phyloP scores from a whole-genome alignment of 306 rosid species.

The Medicago ruthenica region DNA sequence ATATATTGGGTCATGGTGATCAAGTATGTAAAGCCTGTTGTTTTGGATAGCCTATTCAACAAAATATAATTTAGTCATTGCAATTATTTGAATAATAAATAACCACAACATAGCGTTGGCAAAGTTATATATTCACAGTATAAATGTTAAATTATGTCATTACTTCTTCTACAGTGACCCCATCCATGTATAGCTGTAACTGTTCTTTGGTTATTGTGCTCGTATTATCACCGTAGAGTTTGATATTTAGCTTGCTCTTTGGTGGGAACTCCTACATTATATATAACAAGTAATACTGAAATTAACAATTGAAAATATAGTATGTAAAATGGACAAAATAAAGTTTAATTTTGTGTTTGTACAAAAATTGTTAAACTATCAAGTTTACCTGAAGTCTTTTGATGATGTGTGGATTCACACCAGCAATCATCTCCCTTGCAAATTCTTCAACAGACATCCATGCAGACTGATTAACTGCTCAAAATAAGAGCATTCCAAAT shows the following conservation, averaged over 20 bases:
- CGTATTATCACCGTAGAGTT: conserved; percentile 60
- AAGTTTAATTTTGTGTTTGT: background rate
- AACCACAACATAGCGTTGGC: background rate
- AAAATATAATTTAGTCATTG: conserved; percentile 5
- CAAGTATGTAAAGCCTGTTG: conserved; percentile 64
- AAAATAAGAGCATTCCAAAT: conserved; percentile 30
- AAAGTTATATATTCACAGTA: background rate
- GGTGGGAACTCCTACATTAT: conserved; percentile 70
- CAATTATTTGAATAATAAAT: background rate
- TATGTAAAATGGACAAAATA: background rate
- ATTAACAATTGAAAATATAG: background rate
- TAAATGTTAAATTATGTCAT: background rate
- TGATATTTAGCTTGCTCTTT: conserved; percentile 58
- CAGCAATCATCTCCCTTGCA: conserved; percentile 76
- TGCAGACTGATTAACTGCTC: conserved; percentile 56
- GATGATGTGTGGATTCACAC: conserved; percentile 68
- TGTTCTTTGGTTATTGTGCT: conserved; percentile 57
- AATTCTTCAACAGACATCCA: conserved; percentile 88
- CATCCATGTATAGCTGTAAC: conserved; percentile 48
- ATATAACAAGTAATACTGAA: background rate
- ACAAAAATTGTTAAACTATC: background rate
- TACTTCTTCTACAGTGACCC: conserved; percentile 58
- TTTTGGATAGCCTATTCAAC: conserved; percentile 57
- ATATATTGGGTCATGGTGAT: conserved; percentile 67
- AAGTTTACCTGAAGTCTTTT: conserved; percentile 46